Conservation (phyloP, 768 basidiomycete genomes). For the Solioccasus polychromus region DNA sequence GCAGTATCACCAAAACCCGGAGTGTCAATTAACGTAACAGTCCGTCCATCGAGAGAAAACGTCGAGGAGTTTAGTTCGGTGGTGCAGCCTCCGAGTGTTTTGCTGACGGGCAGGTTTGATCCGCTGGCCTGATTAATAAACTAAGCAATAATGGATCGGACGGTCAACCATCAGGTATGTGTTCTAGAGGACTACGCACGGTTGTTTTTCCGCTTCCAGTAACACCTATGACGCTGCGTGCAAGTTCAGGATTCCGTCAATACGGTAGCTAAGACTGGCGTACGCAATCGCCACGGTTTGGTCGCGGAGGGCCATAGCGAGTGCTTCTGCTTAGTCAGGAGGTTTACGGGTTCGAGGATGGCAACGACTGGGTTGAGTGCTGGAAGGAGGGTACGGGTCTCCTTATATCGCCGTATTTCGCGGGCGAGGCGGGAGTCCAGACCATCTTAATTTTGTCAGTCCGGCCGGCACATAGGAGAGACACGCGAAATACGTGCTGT, state of each 20-base stretch:
- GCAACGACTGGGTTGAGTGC: not conserved
- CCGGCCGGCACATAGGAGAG: constrained; percentile 9
- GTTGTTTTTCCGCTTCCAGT: constrained; percentile 33
- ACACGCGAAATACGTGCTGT: constrained; percentile 18
- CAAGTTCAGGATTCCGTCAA: constrained; percentile 4
- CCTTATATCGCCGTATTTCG: constrained; percentile 18
- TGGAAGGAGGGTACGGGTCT: not conserved
- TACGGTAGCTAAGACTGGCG: constrained; percentile 1
- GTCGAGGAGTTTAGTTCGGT: constrained; percentile 31
- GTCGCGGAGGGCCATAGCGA: constrained; percentile 12
- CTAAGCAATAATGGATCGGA: constrained; percentile 2
- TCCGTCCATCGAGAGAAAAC: constrained; percentile 41
- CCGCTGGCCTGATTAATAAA: constrained; percentile 21
- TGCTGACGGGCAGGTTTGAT: constrained; percentile 19
- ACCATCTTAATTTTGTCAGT: not conserved
- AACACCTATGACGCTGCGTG: constrained; percentile 30
- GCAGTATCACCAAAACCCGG: constrained; percentile 55
- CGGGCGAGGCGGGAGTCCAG: not conserved
- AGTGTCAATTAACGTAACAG: constrained; percentile 51
- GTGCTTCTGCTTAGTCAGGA: constrained; percentile 2
- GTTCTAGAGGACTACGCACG: constrained; percentile 12
- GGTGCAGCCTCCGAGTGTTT: constrained; percentile 26
- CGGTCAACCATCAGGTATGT: constrained; percentile 1
- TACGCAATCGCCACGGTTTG: constrained; percentile 30
- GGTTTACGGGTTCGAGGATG: not conserved